Evolutionary conservation across 305 asterid species (phyloP), one percentile per base, ranked within the genome.

Genomic region (Fraxinus nigra): DNA sequence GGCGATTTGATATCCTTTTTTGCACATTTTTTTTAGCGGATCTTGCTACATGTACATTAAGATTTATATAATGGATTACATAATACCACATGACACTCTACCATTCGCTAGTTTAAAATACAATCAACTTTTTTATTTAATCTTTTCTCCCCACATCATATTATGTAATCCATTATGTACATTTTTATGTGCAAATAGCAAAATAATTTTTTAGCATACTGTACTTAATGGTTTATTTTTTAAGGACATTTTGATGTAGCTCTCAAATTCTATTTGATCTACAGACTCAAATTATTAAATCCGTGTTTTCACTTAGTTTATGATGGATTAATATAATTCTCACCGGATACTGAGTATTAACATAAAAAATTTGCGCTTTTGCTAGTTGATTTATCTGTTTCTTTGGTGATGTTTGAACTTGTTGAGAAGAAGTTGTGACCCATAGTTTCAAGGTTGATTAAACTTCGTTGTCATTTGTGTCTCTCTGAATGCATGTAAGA

Each of bases 401-500:
- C 10, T 74, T 54, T 63, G 74, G 24, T 54, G 63, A 28, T 56
- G 30, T 40, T 35, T 56, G 34, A 72, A 32, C 14, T 79, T 40
- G 43, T 73, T 54, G 24, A 34, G 77, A 80, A 40, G 32, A 28
- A 37, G 67, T 48, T 67, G 72, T 79, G 13, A 10, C 77, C 16
- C 32, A 43, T 46, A 37, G 76, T 61, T 51, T 13, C 35, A 67
- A 61, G 18, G 78, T 59, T 74, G 75, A 75, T 33, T 78, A 28
- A 75, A 75, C 35, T 72, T 81, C 56, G 75, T n/a, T 75, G 30
- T 46, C 78, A 40, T 82, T 38, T 82, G 73, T 38, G 76, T 75
- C 81, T 48, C 56, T 78, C 48, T 30, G 77, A 83, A 95, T 98
- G 95, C 95, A 82, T 95, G 95, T 83, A 94, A 92, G 78, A 95